These are phyloP conservation scores for Apiotrichum veenhuisii DNA, from an alignment of 1,284 basidiomycete genomes.

Conservation along the genomic window DNA sequence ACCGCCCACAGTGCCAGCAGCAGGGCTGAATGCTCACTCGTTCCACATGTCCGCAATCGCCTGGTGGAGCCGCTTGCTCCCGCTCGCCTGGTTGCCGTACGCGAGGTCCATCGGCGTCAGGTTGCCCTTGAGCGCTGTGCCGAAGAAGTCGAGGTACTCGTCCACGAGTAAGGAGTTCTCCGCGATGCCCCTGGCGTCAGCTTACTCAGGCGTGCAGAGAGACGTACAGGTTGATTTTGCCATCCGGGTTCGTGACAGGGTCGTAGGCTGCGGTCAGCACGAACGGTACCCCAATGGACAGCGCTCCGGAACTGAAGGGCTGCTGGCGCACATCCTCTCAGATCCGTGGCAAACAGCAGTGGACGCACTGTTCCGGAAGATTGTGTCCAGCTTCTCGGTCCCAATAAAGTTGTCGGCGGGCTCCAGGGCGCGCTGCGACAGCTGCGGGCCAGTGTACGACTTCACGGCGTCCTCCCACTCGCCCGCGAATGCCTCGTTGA, in stretches of 20 bases:
- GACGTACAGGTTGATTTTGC: constrained; percentile 15
- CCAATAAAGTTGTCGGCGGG: background rate
- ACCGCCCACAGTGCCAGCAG: too few relatives aligned
- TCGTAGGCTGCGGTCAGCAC: constrained; percentile 14
- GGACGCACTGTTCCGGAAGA: constrained; percentile 11
- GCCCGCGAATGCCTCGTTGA: constrained; percentile 8
- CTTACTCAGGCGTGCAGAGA: too few relatives aligned
- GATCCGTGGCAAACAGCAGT: too few relatives aligned
- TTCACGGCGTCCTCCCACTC: constrained; percentile 9
- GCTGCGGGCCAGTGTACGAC: constrained; percentile 11
- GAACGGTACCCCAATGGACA: background rate
- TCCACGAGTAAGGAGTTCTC: constrained; percentile 19
- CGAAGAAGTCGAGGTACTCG: constrained; percentile 18
- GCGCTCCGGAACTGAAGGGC: too few relatives aligned
- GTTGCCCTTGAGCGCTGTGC: constrained; percentile 5
- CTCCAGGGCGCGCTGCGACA: constrained; percentile 4
- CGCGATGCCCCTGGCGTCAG: constrained; percentile 15
- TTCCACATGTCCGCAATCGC: constrained; percentile 22
- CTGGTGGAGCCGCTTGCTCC: constrained; percentile 8
- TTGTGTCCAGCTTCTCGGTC: constrained; percentile 13
- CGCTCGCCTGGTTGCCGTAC: constrained; percentile 16
- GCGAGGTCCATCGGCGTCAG: constrained; percentile 12
- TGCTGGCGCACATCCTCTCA: too few relatives aligned
- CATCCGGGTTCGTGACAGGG: constrained; percentile 9
- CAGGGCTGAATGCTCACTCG: constrained; percentile 15